phyloP scores from a whole-genome alignment of 495 filamentous ascomycete genomes.

The Annulohypoxylon maeteangense region DNA sequence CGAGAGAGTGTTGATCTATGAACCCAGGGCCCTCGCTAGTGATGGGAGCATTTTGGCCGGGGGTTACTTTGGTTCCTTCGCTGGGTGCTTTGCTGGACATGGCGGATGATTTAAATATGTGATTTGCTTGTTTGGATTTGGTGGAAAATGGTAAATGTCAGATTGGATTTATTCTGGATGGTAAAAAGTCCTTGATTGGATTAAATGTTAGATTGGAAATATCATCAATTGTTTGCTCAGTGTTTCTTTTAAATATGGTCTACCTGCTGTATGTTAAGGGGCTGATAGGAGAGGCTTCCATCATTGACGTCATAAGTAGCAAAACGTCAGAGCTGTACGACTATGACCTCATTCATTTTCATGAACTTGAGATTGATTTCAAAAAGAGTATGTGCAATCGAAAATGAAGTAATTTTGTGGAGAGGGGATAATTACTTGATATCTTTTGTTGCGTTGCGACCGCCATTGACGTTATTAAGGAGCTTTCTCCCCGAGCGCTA shows the following conservation, averaged over 20 bases:
- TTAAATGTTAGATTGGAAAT: not conserved
- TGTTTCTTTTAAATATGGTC: constrained; percentile 1
- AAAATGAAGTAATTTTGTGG: constrained; percentile 30
- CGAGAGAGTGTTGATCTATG: constrained; percentile 50
- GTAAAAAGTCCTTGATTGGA: not conserved
- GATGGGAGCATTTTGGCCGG: constrained; percentile 43
- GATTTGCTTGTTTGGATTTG: constrained; percentile 16
- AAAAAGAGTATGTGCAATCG: not conserved
- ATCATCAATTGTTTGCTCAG: not conserved
- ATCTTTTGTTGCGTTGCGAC: not conserved
- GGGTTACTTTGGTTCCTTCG: constrained; percentile 46
- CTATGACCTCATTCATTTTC: constrained; percentile 42
- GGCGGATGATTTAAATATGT: constrained; percentile 6
- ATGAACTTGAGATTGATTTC: constrained; percentile 8
- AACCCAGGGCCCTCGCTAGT: constrained; percentile 48
- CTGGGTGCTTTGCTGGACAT: constrained; percentile 45
- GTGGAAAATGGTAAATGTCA: constrained; percentile 16
- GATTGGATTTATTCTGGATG: not conserved
- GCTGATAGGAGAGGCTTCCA: constrained; percentile 13
- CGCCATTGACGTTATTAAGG: not conserved
- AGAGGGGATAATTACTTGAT: not conserved
- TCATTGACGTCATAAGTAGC: constrained; percentile 42
- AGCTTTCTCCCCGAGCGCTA: constrained; percentile 12
- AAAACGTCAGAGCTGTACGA: constrained; percentile 36
- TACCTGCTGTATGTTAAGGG: not conserved